Evolutionary conservation across 2,329 filamentous ascomycete genomes (phyloP), one percentile per base, ranked within the genome.

Genomic region (Cladophialophora immunda): DNA sequence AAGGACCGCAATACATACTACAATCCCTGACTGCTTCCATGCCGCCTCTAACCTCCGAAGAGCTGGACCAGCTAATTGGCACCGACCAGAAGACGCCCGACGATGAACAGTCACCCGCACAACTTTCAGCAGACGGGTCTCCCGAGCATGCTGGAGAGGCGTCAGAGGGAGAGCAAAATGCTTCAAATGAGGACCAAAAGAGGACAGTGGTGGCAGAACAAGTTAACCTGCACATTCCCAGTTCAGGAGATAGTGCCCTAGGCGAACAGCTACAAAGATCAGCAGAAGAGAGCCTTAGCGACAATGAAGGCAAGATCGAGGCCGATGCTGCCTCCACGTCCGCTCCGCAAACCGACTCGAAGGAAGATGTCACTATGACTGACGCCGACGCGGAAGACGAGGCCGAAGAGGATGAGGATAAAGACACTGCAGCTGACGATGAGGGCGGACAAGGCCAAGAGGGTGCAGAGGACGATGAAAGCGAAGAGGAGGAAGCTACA

Each of bases 401-500:
- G 25, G 11, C 27, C 15, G 64, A 59, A 9, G 34, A 32, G 25
- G 61, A 54, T 60, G 62, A 64, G 27, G 38, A 63, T 11, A 25
- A 64, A 59, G 52, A 64, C 13, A 50, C 60, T 17, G 34, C 50
- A 41, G 58, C 58, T 15, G 56, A 58, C 27, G 59, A 62, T 6
- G 69, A 69, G 25, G 36, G 61, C 17, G 69, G 79, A 17, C 68
- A 73, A 32, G 70, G 79, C 11, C 69, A 72, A n/a, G 80, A 78
- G 52, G 83, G 81, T 2, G 81, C 82, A 30, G 81, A 82, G 6
- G 83, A 82, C 4, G 74, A 74, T 9, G 77, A 80, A 62, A 73
- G 74, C 22, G 81, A 77, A 30, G 60, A 58, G 13, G 25, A 47
- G 47, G 36, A 53, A 29, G 55, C 32, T 27, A 50, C 41, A 4